Conservation (phyloP, 2,329 filamentous ascomycete genomes). For the Colletotrichum salicis region DNA sequence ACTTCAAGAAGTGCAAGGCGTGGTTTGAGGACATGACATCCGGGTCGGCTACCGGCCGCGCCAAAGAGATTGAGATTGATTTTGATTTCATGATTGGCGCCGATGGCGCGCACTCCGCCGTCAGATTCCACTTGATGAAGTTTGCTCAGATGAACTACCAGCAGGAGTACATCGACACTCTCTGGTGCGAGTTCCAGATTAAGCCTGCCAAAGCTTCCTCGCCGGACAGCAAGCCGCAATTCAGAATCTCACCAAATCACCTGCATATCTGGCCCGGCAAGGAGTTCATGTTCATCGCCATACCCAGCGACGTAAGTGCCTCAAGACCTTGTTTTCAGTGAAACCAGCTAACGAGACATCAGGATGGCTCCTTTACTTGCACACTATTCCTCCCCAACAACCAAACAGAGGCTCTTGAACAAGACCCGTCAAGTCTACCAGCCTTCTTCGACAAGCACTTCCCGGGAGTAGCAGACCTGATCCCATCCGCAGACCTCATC, state of each 20-base stretch:
- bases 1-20: slow-evolving; percentile 81
- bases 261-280: slow-evolving; percentile 97
- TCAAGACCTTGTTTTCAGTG: fast-evolving
- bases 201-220: slow-evolving; percentile 61
- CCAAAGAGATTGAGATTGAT: slow-evolving; percentile 79
- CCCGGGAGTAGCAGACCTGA: slow-evolving; percentile 82
- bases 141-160: slow-evolving; percentile 89
- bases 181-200: slow-evolving; percentile 97
- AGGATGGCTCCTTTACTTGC: slow-evolving; percentile 93
- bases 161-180: slow-evolving; percentile 93
- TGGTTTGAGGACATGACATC: slow-evolving; percentile 79
- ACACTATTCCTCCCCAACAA: slow-evolving; percentile 86
- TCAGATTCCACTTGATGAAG: slow-evolving; percentile 96
- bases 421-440: slow-evolving; percentile 67
- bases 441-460: slow-evolving; percentile 86
- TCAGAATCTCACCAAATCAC: slow-evolving; percentile 89
- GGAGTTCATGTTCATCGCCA: slow-evolving; percentile 98
- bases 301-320: slow-evolving; percentile 72
- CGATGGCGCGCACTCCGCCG: slow-evolving; percentile 92
- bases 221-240: slow-evolving; percentile 53
- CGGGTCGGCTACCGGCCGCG: slow-evolving; percentile 52
- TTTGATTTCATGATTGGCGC: slow-evolving; percentile 96
- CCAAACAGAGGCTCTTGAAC: slow-evolving; percentile 76
- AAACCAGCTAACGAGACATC: slow-evolving; percentile 35
- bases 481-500: slow-evolving; percentile 73